These are phyloP conservation scores for Verticillium dahliae DNA, from an alignment of 2,329 filamentous ascomycete genomes.

Conservation along the genomic window DNA sequence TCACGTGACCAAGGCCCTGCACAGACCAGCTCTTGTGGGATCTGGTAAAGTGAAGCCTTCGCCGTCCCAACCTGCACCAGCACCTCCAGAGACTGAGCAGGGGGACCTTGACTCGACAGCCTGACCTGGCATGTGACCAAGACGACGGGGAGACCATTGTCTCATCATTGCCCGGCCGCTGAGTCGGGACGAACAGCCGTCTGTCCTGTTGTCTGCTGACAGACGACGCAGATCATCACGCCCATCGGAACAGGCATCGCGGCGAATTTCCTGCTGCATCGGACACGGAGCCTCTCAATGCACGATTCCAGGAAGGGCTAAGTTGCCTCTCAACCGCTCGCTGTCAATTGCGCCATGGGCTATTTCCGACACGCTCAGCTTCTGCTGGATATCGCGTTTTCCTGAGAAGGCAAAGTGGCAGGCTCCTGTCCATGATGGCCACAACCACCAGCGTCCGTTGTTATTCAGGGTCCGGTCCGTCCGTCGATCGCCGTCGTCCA, in stretches of 20 bases:
- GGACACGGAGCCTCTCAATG: background rate
- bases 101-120: background rate
- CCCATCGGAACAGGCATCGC: background rate
- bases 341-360: background rate
- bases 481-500: background rate
- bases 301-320: background rate
- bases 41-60: background rate
- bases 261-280: background rate
- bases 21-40: background rate
- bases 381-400: too few species aligned
- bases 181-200: background rate
- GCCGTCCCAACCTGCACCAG: background rate
- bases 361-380: too few species aligned
- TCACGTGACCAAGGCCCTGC: background rate
- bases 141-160: background rate
- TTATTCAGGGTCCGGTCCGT: background rate
- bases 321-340: background rate
- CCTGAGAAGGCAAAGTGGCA: too few species aligned
- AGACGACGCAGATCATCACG: background rate
- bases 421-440: background rate
- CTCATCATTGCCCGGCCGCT: background rate
- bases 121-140: background rate
- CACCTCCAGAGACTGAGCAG: too few species aligned
- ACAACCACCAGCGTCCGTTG: background rate
- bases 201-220: background rate